Evolutionary conservation across 805 yeast genomes (phyloP), one percentile per base, ranked within the genome.

Genomic region (Metschnikowia kofuensis): DNA sequence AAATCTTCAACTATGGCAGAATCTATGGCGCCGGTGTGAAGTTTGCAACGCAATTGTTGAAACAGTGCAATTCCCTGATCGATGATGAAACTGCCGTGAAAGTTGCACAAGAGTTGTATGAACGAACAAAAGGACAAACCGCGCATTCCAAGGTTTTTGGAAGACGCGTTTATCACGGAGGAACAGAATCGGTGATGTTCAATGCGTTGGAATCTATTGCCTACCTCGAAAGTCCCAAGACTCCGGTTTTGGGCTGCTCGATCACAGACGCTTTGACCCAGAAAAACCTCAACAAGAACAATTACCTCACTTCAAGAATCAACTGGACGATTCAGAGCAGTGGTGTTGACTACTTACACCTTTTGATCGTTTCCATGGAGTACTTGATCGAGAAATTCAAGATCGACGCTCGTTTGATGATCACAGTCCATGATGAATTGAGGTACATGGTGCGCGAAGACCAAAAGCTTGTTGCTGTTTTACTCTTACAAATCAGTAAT

Each of bases 281-380:
- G 38, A 71, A 73, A 45, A 84, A 92, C 63, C 73, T 94, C 57
- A 72, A 73, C 56, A 81, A 80, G 38, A 70, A 80, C 35, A 80
- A 80, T 53, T 94, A 85, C 63, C 68, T 94, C 55, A 94, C 99
- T 0, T 89, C 97, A 1, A 70, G 99, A 59, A 85, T 91, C 54
- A 94, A 94, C 61, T 94, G 99, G 99, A 89, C 97, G 0, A 94
- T 94, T 62, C 99, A 94, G 65, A 89, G 97, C 21, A 89, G 97
- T 1, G 99, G 99, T 35, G 99, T 95, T 15, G 99, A 94, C 64
- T 94, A 95, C 61, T 73, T 94, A 45, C 99, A 94, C 64, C 64
- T 94, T 37, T 65, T 94, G 51, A 76, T 92, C 42, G 80, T 89
- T 5, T 81, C 96, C 0, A 91, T 95, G 97, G 87, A 89, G 49